Conservation (phyloP, 768 basidiomycete species). For the Boletus vinaceobasis region DNA sequence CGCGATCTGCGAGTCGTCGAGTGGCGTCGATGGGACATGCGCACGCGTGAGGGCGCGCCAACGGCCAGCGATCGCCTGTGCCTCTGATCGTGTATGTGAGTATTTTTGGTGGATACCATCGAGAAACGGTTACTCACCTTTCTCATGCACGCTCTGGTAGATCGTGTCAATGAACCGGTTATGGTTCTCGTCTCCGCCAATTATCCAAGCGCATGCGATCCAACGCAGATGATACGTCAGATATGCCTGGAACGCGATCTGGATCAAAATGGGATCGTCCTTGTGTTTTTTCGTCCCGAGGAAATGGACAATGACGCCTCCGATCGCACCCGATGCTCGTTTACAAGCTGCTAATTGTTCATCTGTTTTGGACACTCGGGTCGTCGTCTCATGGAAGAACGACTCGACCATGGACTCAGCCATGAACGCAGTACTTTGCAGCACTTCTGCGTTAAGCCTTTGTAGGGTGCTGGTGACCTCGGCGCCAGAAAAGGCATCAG, state of each 20-base stretch:
- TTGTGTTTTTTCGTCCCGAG: constrained; percentile 27
- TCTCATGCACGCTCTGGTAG: constrained; percentile 34
- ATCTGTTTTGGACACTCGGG: constrained; percentile 9
- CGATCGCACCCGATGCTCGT: constrained; percentile 20
- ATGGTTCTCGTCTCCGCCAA: constrained; percentile 25
- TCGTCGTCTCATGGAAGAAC: constrained; percentile 27
- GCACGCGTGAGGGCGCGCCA: constrained; percentile 43
- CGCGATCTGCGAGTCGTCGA: constrained; percentile 22
- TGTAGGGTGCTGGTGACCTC: constrained; percentile 45
- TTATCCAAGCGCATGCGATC: constrained; percentile 28
- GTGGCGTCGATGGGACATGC: constrained; percentile 24
- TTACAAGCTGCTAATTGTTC: constrained; percentile 26
- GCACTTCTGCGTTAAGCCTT: constrained; percentile 45
- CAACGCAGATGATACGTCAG: constrained; percentile 26
- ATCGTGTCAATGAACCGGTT: constrained; percentile 26
- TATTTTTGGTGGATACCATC: background rate
- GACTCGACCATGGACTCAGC: constrained; percentile 46
- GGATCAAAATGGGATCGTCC: constrained; percentile 36
- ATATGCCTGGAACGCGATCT: constrained; percentile 35
- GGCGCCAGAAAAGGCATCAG: constrained; percentile 41
- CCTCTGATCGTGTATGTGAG: constrained; percentile 30
- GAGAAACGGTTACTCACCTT: constrained; percentile 27
- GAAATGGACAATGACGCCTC: constrained; percentile 24
- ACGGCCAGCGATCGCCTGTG: constrained; percentile 41
- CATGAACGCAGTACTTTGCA: constrained; percentile 46